Evolutionary conservation across 495 filamentous ascomycete species (phyloP).

Genomic region (Trichodelitschia bisporula): DNA sequence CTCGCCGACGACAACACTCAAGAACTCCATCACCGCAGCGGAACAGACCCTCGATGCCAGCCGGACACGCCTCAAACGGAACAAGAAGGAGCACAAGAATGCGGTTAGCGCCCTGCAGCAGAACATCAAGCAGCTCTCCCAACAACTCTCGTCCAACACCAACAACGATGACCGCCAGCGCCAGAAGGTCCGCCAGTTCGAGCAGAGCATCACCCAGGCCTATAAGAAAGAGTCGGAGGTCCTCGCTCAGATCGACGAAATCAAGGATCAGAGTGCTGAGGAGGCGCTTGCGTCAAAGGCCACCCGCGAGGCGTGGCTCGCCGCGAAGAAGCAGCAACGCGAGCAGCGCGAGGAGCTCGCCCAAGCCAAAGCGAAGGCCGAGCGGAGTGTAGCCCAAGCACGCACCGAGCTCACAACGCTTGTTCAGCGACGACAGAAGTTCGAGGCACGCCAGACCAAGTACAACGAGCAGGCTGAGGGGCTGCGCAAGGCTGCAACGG

Average conservation of each 20-base stretch:
- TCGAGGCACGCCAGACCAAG: conserved; percentile 47
- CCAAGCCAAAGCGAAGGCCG: conserved; percentile 33
- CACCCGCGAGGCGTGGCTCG: not conserved
- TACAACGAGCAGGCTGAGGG: too few species aligned
- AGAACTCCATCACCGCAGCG: conserved; percentile 60
- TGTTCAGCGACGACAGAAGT: conserved; percentile 56
- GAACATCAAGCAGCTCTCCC: conserved; percentile 52
- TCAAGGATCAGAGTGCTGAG: conserved; percentile 41
- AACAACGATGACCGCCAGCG: conserved; percentile 62
- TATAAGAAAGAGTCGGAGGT: conserved; percentile 45
- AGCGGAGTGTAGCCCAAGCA: conserved; percentile 35
- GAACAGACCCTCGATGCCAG: conserved; percentile 58
- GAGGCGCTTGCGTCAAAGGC: conserved; percentile 24
- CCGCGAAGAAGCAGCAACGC: not conserved
- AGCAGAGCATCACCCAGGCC: conserved; percentile 59
- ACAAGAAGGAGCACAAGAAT: conserved; percentile 57
- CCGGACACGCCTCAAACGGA: conserved; percentile 45
- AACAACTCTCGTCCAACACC: conserved; percentile 43
- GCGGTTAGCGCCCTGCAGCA: conserved; percentile 43
- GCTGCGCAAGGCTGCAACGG: too few species aligned
- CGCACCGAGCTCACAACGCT: conserved; percentile 39
- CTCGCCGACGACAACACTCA: conserved; percentile 74
- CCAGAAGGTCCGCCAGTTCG: conserved; percentile 52
- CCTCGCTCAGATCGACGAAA: conserved; percentile 36
- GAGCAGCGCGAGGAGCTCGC: conserved; percentile 26